Evolutionary conservation across 768 basidiomycete species (phyloP).

Genomic region (Agaricus sinodeliciosus): DNA sequence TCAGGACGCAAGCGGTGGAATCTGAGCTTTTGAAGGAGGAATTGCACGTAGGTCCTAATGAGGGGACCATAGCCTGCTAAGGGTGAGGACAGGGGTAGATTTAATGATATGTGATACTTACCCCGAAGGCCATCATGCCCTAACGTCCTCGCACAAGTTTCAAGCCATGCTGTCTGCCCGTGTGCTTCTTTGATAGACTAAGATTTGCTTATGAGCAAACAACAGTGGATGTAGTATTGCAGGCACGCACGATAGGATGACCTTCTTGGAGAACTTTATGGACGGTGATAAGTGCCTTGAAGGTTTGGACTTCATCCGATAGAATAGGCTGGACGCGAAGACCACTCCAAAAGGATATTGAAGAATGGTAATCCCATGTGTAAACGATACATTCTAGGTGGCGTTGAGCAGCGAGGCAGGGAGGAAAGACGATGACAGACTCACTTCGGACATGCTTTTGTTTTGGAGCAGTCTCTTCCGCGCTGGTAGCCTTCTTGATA

Average conservation of each 20-base stretch:
- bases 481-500: slow-evolving; percentile 96
- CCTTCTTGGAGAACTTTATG: slow-evolving; percentile 99
- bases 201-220: slow-evolving; percentile 8
- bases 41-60: slow-evolving; percentile 94
- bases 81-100: slow-evolving; percentile 3
- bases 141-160: slow-evolving; percentile 91
- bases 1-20: slow-evolving; percentile 95
- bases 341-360: slow-evolving; percentile 96
- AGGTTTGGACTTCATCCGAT: slow-evolving; percentile 95
- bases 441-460: slow-evolving; percentile 98
- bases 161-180: slow-evolving; percentile 94
- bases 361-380: slow-evolving; percentile 99
- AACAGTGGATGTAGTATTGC: not conserved
- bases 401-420: slow-evolving; percentile 11
- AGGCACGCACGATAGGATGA: slow-evolving; percentile 70
- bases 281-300: slow-evolving; percentile 95
- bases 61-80: slow-evolving; percentile 80
- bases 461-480: slow-evolving; percentile 95
- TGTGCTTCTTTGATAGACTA: slow-evolving; percentile 97
- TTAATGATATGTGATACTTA: slow-evolving; percentile 21
- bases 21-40: slow-evolving; percentile 89
- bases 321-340: slow-evolving; percentile 95
- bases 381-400: slow-evolving; percentile 90
- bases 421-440: slow-evolving; percentile 21
- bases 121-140: slow-evolving; percentile 73